Percentiles rank a stretch among this genome's conserved stretches.
Conservation (phyloP, 345 rosid genomes). For the Salix caprea region DNA sequence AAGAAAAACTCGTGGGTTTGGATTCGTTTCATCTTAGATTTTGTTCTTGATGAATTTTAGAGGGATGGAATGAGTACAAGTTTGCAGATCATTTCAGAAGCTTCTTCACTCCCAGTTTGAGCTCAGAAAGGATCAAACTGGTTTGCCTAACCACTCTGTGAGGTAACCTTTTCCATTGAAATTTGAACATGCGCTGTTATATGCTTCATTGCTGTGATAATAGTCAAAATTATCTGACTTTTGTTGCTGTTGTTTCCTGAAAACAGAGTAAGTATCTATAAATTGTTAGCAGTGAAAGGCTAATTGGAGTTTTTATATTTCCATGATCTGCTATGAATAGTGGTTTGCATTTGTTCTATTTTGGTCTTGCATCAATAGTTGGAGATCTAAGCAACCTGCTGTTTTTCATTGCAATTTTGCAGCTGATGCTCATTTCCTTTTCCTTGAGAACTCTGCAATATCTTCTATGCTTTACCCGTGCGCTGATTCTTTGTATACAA, state of each 20-base stretch:
- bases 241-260: not conserved
- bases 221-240: not conserved
- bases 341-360: not conserved
- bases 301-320: not conserved
- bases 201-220: not conserved
- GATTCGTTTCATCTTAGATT: not conserved
- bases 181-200: not conserved
- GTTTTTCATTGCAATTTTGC: not conserved
- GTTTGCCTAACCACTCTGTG: not conserved
- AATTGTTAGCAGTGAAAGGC: not conserved
- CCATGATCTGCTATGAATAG: not conserved
- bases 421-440: not conserved
- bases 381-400: not conserved
- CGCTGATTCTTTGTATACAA: constrained; percentile 14
- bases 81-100: not conserved
- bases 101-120: not conserved
- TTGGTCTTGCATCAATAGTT: not conserved
- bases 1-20: constrained; percentile 18
- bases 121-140: not conserved
- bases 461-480: not conserved
- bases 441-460: not conserved
- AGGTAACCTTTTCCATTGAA: not conserved
- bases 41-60: not conserved
- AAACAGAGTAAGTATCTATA: not conserved
- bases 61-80: not conserved